Conservation (phyloP, 2,329 filamentous ascomycete genomes). For the Aureobasidium sp. region DNA sequence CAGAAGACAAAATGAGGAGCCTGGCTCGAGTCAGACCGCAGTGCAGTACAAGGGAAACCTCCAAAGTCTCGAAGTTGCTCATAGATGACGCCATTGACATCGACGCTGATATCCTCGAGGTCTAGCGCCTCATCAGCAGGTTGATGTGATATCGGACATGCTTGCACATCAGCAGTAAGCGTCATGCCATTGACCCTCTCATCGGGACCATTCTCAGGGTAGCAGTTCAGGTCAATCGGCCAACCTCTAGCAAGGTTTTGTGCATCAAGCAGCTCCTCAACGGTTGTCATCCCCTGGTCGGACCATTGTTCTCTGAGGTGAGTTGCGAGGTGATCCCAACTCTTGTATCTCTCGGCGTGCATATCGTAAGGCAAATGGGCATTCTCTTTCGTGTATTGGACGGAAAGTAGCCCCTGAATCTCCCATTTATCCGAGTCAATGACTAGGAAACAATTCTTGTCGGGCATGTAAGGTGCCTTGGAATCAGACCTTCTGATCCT, state of each 20-base stretch:
- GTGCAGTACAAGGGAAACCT: neutral
- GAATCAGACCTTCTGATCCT: neutral
- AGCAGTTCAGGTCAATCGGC: neutral
- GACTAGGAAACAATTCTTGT: neutral
- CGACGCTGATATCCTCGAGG: neutral
- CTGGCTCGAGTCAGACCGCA: neutral
- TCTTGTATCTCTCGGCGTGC: neutral
- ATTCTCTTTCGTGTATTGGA: neutral
- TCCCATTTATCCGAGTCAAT: neutral
- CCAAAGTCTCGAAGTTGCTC: neutral
- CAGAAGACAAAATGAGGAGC: neutral
- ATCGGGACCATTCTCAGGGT: neutral
- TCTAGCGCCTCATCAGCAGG: neutral
- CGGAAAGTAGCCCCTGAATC: neutral
- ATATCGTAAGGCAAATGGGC: neutral
- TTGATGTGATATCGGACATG: too few relatives aligned
- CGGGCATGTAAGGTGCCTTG: neutral
- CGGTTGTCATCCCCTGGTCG: neutral
- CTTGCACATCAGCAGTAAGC: neutral
- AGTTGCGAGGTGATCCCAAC: neutral
- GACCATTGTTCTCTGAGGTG: neutral
- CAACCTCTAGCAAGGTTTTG: neutral
- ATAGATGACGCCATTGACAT: neutral
- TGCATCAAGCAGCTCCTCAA: neutral
- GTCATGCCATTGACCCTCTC: neutral